Conservation (phyloP, 2,329 filamentous ascomycete genomes). For the Dothidotthia symphoricarpi region DNA sequence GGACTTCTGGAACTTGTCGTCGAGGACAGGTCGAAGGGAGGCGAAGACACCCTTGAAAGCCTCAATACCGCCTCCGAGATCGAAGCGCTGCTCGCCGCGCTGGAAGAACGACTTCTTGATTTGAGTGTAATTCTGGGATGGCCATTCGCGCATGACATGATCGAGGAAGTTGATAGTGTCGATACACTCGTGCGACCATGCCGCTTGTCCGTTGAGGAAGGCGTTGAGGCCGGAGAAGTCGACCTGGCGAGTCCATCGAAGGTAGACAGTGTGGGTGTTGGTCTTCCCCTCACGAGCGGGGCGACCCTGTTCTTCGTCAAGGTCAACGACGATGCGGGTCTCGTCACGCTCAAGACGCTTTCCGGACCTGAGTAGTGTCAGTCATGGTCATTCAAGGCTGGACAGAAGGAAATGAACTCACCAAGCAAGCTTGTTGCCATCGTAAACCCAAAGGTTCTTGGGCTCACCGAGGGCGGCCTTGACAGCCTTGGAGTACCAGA, state of each 20-base stretch:
- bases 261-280: slow-evolving; percentile 59
- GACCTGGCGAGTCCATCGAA: slow-evolving; percentile 66
- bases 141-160: slow-evolving; percentile 79
- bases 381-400: neutral
- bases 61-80: slow-evolving; percentile 66
- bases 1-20: slow-evolving; percentile 52
- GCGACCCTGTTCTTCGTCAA: slow-evolving; percentile 62
- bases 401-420: slow-evolving; percentile 38
- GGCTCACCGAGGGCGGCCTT: slow-evolving; percentile 52
- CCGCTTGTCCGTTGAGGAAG: slow-evolving; percentile 62
- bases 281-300: slow-evolving; percentile 18
- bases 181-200: slow-evolving; percentile 57
- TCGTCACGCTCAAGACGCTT: slow-evolving; percentile 30
- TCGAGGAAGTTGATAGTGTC: slow-evolving; percentile 89
- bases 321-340: slow-evolving; percentile 59
- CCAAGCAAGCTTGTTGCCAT: slow-evolving; percentile 87
- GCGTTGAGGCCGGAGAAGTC: slow-evolving; percentile 63
- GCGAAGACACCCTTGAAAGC: slow-evolving; percentile 89
- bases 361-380: slow-evolving; percentile 24
- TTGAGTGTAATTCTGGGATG: slow-evolving; percentile 63
- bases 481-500: slow-evolving; percentile 68
- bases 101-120: slow-evolving; percentile 86
- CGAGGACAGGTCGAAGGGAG: slow-evolving; percentile 72
- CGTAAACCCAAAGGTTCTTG: slow-evolving; percentile 65
- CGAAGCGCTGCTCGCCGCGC: slow-evolving; percentile 47